phyloP scores from a whole-genome alignment of 1,139 yeast species.

The Suzukiozyma palmioleophila region DNA sequence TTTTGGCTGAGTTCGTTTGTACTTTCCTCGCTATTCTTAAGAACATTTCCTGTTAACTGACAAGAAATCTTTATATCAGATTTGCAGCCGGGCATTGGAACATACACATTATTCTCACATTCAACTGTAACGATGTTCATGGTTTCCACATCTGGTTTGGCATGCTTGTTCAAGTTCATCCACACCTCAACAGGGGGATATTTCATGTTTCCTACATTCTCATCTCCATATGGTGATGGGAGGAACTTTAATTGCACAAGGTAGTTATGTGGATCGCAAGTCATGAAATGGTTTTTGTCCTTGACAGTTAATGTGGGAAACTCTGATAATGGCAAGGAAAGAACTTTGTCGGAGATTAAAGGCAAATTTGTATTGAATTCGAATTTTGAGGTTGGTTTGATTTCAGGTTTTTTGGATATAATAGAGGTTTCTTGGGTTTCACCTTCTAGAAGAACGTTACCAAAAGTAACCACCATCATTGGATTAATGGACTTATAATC shows the following conservation, averaged over 20 bases:
- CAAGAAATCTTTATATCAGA: conserved; percentile 46
- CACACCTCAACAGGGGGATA: conserved; percentile 56
- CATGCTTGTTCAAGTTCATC: conserved; percentile 39
- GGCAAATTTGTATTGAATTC: conserved; percentile 43
- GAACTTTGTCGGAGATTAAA: conserved; percentile 32
- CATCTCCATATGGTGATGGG: conserved; percentile 36
- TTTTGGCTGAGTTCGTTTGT: conserved; percentile 5
- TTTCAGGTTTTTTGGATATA: conserved; percentile 5
- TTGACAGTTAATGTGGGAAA: conserved; percentile 14
- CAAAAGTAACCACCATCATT: conserved; percentile 34
- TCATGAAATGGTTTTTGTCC: conserved; percentile 18
- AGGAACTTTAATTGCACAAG: conserved; percentile 44
- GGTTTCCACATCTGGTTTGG: conserved; percentile 36
- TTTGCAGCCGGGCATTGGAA: conserved; percentile 35
- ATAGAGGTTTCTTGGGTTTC: conserved; percentile 5
- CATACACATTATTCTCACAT: conserved; percentile 37
- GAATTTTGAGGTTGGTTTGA: conserved; percentile 10
- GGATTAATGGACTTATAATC: conserved; percentile 16
- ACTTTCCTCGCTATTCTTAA: conserved; percentile 10
- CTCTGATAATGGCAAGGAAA: conserved; percentile 30
- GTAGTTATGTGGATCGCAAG: conserved; percentile 32
- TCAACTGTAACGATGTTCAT: conserved; percentile 45
- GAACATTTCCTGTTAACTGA: conserved; percentile 33
- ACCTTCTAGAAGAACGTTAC: conserved; percentile 29
- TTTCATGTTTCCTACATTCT: conserved; percentile 16